A percentile compares a stretch with the other conserved stretches of the same genome.
Evolutionary conservation across 352 stramenopile species (phyloP).

Genomic region (Phytophthora gonapodyides): DNA sequence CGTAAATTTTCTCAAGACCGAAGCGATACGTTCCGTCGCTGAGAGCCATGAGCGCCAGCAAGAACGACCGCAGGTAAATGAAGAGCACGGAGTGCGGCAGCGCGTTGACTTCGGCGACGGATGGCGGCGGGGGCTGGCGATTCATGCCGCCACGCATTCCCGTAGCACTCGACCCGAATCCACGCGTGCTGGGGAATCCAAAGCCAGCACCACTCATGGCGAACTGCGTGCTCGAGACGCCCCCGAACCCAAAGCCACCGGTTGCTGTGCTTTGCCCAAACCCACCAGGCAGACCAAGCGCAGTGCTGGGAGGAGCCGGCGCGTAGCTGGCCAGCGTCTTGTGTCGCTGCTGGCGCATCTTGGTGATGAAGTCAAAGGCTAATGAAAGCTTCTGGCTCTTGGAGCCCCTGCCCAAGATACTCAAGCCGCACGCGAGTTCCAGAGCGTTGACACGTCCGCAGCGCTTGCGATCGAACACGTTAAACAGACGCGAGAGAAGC

Average conservation of each 20-base stretch:
- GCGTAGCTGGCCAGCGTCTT: slow-evolving; percentile 75
- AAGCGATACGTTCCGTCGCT: slow-evolving; percentile 83
- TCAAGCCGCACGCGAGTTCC: slow-evolving; percentile 86
- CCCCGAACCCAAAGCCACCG: slow-evolving; percentile 42
- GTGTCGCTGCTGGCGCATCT: slow-evolving; percentile 77
- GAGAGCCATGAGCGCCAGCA: slow-evolving; percentile 85
- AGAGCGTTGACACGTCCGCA: slow-evolving; percentile 81
- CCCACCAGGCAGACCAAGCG: slow-evolving; percentile 26
- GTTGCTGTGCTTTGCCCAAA: slow-evolving; percentile 33
- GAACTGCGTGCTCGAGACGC: slow-evolving; percentile 48
- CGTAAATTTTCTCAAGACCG: slow-evolving; percentile 86
- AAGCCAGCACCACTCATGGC: slow-evolving; percentile 54
- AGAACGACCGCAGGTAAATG: slow-evolving; percentile 85
- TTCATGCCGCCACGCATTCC: slow-evolving; percentile 34
- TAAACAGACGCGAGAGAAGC: slow-evolving; percentile 81
- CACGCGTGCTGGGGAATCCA: slow-evolving; percentile 62
- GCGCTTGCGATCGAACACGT: slow-evolving; percentile 86
- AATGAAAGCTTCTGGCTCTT: slow-evolving; percentile 89
- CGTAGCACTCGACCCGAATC: slow-evolving; percentile 34
- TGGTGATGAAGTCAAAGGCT: slow-evolving; percentile 88
- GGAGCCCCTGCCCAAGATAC: slow-evolving; percentile 81
- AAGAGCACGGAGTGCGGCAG: slow-evolving; percentile 84
- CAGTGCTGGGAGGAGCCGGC: slow-evolving; percentile 37
- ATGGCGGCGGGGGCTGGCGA: slow-evolving; percentile 39
- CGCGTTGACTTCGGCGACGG: slow-evolving; percentile 53